Conservation (phyloP, 192 early-diverging fungal genomes). For the Funneliformis mosseae region DNA sequence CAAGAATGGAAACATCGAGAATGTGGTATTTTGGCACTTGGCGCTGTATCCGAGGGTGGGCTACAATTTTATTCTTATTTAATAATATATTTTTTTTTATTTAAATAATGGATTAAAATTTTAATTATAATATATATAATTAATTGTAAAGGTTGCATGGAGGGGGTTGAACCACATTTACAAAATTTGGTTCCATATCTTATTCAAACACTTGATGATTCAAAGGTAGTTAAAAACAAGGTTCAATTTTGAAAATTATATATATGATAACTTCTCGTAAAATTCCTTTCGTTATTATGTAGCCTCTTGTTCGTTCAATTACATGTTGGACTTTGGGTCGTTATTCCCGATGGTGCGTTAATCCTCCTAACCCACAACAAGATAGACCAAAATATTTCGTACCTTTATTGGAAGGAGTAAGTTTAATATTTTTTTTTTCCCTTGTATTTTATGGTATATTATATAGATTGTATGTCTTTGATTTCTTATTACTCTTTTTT, state of each 20-base stretch:
- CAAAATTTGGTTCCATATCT: slow-evolving; percentile 86
- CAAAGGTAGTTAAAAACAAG: slow-evolving; percentile 54
- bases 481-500: not conserved
- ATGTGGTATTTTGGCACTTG: slow-evolving; percentile 94
- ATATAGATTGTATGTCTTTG: no score
- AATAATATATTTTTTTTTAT: not conserved
- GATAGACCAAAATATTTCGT: slow-evolving; percentile 74
- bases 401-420: slow-evolving; percentile 73
- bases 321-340: slow-evolving; percentile 98
- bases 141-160: slow-evolving; percentile 66
- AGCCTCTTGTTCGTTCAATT: slow-evolving; percentile 94
- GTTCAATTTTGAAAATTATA: not conserved
- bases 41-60: slow-evolving; percentile 92
- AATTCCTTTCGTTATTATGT: slow-evolving; percentile 10
- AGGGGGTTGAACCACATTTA: slow-evolving; percentile 89
- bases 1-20: slow-evolving; percentile 91
- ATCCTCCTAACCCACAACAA: slow-evolving; percentile 53
- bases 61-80: not conserved
- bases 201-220: slow-evolving; percentile 75
- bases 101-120: not conserved
- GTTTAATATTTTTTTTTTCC: slow-evolving; percentile 19
- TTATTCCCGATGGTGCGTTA: slow-evolving; percentile 82
- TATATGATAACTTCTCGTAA: not conserved
- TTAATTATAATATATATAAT: not conserved
- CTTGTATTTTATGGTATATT: not conserved